These are phyloP conservation scores for Peronospora tabacina DNA, from an alignment of 352 stramenopile species.

Conservation along the genomic window DNA sequence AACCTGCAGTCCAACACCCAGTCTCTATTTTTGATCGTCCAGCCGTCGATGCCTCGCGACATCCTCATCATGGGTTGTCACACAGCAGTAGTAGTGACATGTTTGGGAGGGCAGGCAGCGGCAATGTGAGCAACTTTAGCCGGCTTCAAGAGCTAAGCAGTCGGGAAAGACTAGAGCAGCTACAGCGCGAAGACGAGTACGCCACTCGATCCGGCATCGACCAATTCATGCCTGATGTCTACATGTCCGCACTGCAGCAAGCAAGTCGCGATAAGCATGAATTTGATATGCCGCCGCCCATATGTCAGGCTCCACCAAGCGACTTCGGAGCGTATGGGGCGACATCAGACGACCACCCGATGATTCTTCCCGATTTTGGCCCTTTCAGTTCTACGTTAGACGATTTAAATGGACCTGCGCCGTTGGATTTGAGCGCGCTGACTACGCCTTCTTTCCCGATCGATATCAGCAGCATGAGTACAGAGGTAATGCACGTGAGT, in stretches of 20 bases:
- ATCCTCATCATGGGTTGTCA: conserved; percentile 12
- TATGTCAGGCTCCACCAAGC: conserved; percentile 22
- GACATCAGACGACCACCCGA: conserved; percentile 19
- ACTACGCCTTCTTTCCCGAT: conserved; percentile 20
- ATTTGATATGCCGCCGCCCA: conserved; percentile 20
- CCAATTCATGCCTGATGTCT: conserved; percentile 26
- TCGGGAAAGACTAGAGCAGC: conserved; percentile 24
- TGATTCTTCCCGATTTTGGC: conserved; percentile 17
- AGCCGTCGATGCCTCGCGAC: conserved; percentile 9
- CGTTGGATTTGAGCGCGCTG: conserved; percentile 33
- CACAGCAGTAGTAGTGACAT: conserved; percentile 26
- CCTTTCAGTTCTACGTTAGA: conserved; percentile 21
- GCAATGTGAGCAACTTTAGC: conserved; percentile 28
- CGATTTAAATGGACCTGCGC: conserved; percentile 8
- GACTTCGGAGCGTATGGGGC: conserved; percentile 21
- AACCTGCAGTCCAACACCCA: conserved; percentile 16
- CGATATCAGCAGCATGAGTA: conserved; percentile 15
- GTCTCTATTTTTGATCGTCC: conserved; percentile 65
- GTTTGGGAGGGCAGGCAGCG: conserved; percentile 8
- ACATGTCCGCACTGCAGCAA: conserved; percentile 31
- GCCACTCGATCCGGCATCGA: conserved; percentile 22
- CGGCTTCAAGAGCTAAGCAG: conserved; percentile 30
- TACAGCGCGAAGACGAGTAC: conserved; percentile 23
- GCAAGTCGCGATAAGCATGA: conserved; percentile 28
- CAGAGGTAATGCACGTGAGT: conserved; percentile 2